Base-by-base conservation (phyloP, 2,329 filamentous ascomycete species). In the Ophiostoma ulmi region DNA sequence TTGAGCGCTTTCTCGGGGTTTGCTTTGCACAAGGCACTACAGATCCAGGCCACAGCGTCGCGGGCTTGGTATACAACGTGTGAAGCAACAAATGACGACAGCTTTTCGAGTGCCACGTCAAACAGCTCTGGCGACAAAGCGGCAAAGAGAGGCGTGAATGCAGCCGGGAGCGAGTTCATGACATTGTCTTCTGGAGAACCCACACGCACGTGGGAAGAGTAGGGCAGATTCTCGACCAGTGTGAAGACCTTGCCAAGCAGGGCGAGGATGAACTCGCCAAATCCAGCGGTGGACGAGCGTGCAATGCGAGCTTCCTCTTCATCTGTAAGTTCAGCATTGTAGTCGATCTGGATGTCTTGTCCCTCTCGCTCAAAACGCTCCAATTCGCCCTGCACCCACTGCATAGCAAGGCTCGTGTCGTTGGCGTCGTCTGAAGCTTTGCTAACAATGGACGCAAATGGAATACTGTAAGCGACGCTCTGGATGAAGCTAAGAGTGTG, bases 1-100 rank as follows among this genome's bases (percentile, higher is more conserved):
- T 94, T 95, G 68, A 99, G 84, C 0, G 95, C 93, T 81, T 97
- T 97, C 78, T 94, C 90, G 0, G 96, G 94, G 75, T 96, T 92
- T 75, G 97, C 93, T 80, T 98, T 98, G 84, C 95, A 97, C 35
- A 99, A 85, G 0, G 93, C 92, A 79, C 97, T 98, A 80, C 94
- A 92, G 70, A 98, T 98, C 85, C 97, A 99, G 1, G 96, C 95
- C 91, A 99, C 97, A 8, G 95, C 94, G 83, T 99, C 95, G 74
- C 94, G 86, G 69, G 95, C 94, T 80, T 98, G 95, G 76, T 99
- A 94, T 22, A 99, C 94, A 67, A 99, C 95, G 81, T 98, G 95
- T 73, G 92, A 92, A 1, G 91, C 90, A 36, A 97, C 91, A 78
- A 99, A 99, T 41, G 92, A 88, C 2, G 93, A 91, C 75, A 99